Evolutionary conservation across 2,329 filamentous ascomycete genomes (phyloP), one percentile per base, ranked within the genome.

Genomic region (Monosporascus sp.): DNA sequence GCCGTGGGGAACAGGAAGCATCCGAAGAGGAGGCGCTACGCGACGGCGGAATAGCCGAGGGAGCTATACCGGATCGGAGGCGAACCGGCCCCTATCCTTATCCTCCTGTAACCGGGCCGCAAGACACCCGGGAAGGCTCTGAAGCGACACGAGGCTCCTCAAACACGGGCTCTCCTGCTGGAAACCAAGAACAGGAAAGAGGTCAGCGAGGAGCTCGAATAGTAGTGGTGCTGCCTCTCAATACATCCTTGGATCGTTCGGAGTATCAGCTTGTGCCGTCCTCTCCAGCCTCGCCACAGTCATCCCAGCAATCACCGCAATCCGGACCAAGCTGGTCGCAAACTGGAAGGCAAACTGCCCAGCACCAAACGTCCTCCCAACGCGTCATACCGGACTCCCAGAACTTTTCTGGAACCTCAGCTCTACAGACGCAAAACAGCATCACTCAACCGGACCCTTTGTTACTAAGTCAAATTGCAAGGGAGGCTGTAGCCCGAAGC

Each of bases 321-420:
- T 22, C 54, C 44, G 34, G 45, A 11, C 24, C n/a, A 42, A 46
- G 57, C 25, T n/a, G 11, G 8, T 18, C 15, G 41, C 49, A 46
- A 46, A 24, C 38, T 34, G 55, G 42, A 46, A 20, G 36, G 34
- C 56, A 41, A 51, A 22, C 24, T n/a, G 37, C 25, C 15, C 42
- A 51, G 22, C 27, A 49, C 20, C 47, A 42, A 25, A 48, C 34
- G 38, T 49, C 50, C 31, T 53, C 57, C 37, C 55, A 55, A 41
- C 60, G 60, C n/a, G 51, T 62, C 42, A 64, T 69, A 25, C 60
- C 66, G 7, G 67, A 68, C 55, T 68, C 66, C 9, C 67, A 68
- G 49, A 65, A 61, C 27, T 44, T 61, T 34, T 65, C 65, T 9
- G 51, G 54, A 25, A 51, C 56, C 25, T 62, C 62, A 18, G 42